Base-by-base conservation (phyloP, 768 basidiomycete species). In the Leccinum subgranulosum region DNA sequence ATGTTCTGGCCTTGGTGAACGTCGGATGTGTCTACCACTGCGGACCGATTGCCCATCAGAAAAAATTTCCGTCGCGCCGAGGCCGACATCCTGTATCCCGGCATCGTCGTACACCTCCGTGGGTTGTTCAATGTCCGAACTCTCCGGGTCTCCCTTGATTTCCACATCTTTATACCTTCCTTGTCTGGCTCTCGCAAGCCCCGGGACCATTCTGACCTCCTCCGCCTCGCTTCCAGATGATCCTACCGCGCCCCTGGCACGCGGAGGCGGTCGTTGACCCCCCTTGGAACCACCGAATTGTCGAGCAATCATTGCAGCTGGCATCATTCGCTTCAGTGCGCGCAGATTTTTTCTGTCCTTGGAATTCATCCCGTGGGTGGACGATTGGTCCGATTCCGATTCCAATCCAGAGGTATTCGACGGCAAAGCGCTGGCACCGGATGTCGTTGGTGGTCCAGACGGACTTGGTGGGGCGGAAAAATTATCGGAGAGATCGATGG, bases 91-190 rank as follows among this genome's bases (percentile, higher is more conserved):
- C 2, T 34, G 41, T 15, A 36, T 54, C 51, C 33, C 51, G 9
- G 45, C 54, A 17, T 17, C 54, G 29, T 60, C 53, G 23, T 47
- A 41, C 4, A 6, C 27, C 9, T 52, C 48, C 11, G 10, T 8
- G 23, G 58, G 54, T 27, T 1, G 55, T 25, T 71, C 73, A 27
- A 72, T 66, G 33, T 81, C 80, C 23, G 80, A 80, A 69, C 84
- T 87, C 65, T 88, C 86, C 1, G 84, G 69, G 60, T 88, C 88
- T 7, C 86, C 87, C 60, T 73, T 81, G 53, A 88, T 76, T 6
- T 81, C 78, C 31, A 69, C 57, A 53, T 74, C 68, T 51, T 61
- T 72, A 7, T 74, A 67, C 27, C 69, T 68, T 21, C 74, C 65
- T 46, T 68, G 72, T 47, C 79, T 75, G 49, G 73, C 69, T 23